phyloP scores from a whole-genome alignment of 805 yeast species.

The Hemisphaericaspora nanyangensis region DNA sequence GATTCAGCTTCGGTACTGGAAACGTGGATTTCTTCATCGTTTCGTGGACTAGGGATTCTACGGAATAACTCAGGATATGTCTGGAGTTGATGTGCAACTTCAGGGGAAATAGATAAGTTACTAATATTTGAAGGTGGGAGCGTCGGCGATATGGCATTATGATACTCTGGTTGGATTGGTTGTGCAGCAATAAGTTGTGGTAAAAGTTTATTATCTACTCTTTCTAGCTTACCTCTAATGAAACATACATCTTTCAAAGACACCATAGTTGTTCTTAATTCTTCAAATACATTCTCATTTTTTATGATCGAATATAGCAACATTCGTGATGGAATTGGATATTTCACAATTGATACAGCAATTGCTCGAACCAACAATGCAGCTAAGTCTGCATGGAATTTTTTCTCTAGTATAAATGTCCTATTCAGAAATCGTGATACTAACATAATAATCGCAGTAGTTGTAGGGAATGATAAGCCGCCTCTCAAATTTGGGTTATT shows the following conservation, averaged over 20 bases:
- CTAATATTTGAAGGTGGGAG: background rate
- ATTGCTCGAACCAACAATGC: constrained; percentile 58
- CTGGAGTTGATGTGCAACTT: background rate
- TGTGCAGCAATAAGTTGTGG: background rate
- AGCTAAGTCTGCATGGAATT: constrained; percentile 50
- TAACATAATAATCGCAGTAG: constrained; percentile 43
- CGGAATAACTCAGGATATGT: background rate
- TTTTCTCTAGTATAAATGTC: constrained; percentile 31
- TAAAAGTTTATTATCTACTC: constrained; percentile 12
- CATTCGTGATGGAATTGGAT: constrained; percentile 51
- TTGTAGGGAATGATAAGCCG: constrained; percentile 51
- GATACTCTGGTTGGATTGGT: background rate
- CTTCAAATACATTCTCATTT: constrained; percentile 35
- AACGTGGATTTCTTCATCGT: background rate
- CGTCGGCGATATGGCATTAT: background rate
- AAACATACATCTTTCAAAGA: constrained; percentile 22
- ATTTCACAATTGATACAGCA: constrained; percentile 47
- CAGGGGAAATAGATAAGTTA: background rate
- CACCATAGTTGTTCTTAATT: constrained; percentile 30
- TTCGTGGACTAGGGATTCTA: background rate
- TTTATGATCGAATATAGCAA: constrained; percentile 48
- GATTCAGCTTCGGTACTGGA: constrained; percentile 12
- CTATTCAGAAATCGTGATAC: constrained; percentile 34
- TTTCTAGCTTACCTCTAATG: constrained; percentile 16
- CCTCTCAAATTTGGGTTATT: constrained; percentile 32